Evolutionary conservation across 176 grass and related monocot genomes (phyloP), one percentile per base, ranked within the genome.

Genomic region (Carex parvula): DNA sequence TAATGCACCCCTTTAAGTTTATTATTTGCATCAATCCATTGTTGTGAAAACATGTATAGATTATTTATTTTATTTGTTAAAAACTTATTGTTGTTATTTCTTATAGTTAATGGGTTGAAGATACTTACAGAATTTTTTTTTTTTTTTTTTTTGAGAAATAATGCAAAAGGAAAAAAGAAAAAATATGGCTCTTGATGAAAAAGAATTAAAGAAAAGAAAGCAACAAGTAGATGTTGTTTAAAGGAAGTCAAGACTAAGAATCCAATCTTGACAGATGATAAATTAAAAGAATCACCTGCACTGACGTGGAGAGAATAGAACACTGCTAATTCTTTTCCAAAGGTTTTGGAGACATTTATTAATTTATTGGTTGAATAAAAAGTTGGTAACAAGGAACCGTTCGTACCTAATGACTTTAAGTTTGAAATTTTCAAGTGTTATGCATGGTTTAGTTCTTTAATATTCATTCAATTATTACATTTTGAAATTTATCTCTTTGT

Each of bases 261-360:
- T 55, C 46, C 26, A 53, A 76, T 76, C 72, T 76, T 29, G 71
- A 54, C 48, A 76, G 22, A 76, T 30, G 72, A 76, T 76, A 76
- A 63, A 76, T 13, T 32, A 54, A 76, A 76, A 76, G 72, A 76
- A 76, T 32, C 48, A 20, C 72, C 22, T 55, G 13, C 6, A 32
- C 48, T 76, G 72, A 76, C 22, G 72, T 77, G 50, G 73, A 56
- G 24, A 32, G 26, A 56, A 77, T 77, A 77, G 14, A 77, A 55
- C 33, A 77, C 13, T 77, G 5, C 24, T 32, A 18, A 56, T 77
- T 77, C 73, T 56, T 76, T 76, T 77, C 73, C 73, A 77, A 77
- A 77, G 73, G 48, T 55, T 16, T 32, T 77, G 73, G 73, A 77
- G 73, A 56, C 17, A 77, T 56, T 32, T 77, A 77, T 77, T 77